These are phyloP conservation scores for Trametes versicolor DNA, from an alignment of 1,284 basidiomycete genomes.

Conservation along the genomic window DNA sequence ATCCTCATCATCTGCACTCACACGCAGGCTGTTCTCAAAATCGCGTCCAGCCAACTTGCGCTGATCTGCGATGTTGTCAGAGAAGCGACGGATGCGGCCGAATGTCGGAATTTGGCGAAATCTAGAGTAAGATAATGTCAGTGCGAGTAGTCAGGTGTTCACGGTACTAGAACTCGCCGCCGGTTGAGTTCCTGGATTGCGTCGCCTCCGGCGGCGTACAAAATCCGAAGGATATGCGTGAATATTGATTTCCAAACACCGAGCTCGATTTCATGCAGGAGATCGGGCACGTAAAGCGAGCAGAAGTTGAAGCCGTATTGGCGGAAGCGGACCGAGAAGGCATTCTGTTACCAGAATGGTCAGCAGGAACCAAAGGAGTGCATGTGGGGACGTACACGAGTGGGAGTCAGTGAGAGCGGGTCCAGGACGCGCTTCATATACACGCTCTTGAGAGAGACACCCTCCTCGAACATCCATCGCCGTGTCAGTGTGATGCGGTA, in stretches of 20 bases:
- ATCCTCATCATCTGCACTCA: not conserved
- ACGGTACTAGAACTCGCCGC: not conserved
- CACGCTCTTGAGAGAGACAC: too few relatives aligned
- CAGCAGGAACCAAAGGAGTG: not conserved
- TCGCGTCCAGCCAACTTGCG: not conserved
- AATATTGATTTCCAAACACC: conserved; percentile 46
- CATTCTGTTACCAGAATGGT: not conserved
- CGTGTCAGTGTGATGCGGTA: not conserved
- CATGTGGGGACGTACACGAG: not conserved
- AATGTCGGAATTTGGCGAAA: not conserved
- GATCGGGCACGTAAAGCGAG: conserved; percentile 44
- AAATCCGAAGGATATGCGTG: conserved; percentile 17
- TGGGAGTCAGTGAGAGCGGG: not conserved
- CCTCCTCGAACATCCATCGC: too few relatives aligned
- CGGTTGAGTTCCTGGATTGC: not conserved
- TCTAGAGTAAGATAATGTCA: not conserved
- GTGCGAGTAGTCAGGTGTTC: too few relatives aligned
- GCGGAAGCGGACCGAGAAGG: not conserved
- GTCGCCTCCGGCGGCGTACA: not conserved
- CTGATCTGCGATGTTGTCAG: not conserved
- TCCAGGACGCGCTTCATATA: too few relatives aligned
- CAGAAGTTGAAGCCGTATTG: conserved; percentile 41
- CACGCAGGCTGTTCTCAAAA: not conserved
- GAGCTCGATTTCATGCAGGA: conserved; percentile 50
- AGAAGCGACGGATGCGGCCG: not conserved